These are phyloP conservation scores for Heritiera fomes DNA, from an alignment of 345 rosid species.

Conservation along the genomic window DNA sequence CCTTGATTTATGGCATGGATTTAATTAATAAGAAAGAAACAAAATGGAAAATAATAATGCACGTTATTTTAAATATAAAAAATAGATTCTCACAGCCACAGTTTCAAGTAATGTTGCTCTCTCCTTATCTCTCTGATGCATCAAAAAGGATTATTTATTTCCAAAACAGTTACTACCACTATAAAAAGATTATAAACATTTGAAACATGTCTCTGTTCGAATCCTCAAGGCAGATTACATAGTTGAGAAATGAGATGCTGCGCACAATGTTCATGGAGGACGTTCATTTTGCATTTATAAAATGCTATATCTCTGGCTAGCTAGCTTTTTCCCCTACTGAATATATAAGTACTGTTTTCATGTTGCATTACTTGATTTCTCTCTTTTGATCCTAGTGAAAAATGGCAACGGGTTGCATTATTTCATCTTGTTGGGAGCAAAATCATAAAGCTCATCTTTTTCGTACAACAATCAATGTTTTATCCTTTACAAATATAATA, in stretches of 20 bases:
- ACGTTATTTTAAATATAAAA: neutral
- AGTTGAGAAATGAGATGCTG: neutral
- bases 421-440: neutral
- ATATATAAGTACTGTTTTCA: neutral
- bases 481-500: neutral
- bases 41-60: neutral
- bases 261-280: constrained; percentile 2
- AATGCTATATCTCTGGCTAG: neutral
- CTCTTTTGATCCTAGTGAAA: neutral
- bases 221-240: constrained; percentile 9
- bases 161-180: constrained; percentile 4
- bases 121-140: neutral
- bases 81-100: neutral
- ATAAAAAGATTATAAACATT: neutral
- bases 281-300: neutral
- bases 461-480: neutral
- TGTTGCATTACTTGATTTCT: neutral
- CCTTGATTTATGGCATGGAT: constrained; percentile 18
- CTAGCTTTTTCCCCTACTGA: constrained; percentile 1
- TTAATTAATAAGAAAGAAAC: neutral
- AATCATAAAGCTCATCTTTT: constrained; percentile 3
- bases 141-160: neutral
- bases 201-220: neutral
- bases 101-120: neutral
- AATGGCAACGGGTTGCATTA: neutral